Conservation (phyloP, 331 rosid genomes). For the Quercus phellos region DNA sequence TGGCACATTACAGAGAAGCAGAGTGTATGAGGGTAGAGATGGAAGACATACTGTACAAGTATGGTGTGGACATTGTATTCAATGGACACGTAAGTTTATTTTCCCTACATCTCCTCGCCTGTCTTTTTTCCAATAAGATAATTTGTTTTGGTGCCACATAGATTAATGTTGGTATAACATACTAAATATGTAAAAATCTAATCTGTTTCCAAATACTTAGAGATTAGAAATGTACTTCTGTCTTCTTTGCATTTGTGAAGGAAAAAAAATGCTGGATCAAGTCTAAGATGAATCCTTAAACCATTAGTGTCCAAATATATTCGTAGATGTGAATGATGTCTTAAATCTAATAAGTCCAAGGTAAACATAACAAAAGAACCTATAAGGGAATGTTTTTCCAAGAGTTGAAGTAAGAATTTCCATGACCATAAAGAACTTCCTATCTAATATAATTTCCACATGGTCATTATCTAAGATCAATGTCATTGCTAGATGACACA, state of each 20-base stretch:
- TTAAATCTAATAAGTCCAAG: not conserved
- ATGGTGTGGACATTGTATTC: slow-evolving; percentile 78
- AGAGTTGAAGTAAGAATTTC: not conserved
- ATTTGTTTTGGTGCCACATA: not conserved
- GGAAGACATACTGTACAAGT: slow-evolving; percentile 72
- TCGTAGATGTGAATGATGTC: not conserved
- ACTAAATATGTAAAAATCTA: not conserved
- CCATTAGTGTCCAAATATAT: not conserved
- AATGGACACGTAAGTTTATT: slow-evolving; percentile 72
- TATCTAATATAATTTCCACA: not conserved
- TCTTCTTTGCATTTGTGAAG: not conserved
- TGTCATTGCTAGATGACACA: not conserved
- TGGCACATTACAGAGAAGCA: slow-evolving; percentile 81
- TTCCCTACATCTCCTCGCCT: not conserved
- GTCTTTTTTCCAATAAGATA: not conserved
- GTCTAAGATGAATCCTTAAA: not conserved
- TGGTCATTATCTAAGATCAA: not conserved
- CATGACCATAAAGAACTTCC: not conserved
- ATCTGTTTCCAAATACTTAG: not conserved
- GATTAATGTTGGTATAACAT: not conserved
- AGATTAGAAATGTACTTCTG: not conserved
- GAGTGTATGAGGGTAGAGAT: slow-evolving; percentile 87
- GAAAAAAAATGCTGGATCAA: too few species aligned
- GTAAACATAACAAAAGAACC: not conserved
- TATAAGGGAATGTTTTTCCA: not conserved